Conservation (phyloP, 192 early-diverging fungal genomes). For the Rhizophagus clarus region DNA sequence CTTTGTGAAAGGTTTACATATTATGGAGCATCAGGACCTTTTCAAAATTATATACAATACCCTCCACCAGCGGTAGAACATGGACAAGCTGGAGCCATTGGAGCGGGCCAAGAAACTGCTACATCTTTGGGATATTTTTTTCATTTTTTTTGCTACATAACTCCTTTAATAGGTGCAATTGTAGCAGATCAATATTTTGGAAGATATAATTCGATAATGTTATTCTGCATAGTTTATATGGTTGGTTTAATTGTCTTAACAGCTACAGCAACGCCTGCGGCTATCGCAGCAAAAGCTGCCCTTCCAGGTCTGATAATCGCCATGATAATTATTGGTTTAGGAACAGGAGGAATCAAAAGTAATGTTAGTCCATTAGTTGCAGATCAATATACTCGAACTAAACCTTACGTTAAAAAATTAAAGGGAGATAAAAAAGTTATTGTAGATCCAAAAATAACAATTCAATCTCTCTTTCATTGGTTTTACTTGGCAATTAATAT, state of each 20-base stretch:
- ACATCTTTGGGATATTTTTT: conserved; percentile 61
- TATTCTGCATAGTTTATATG: conserved; percentile 69
- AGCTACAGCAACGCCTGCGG: conserved; percentile 58
- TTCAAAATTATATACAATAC: conserved; percentile 60
- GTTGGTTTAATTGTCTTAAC: conserved; percentile 65
- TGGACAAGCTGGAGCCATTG: conserved; percentile 53
- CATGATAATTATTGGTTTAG: conserved; percentile 75
- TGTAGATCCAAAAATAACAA: conserved; percentile 67
- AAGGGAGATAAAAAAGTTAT: conserved; percentile 62
- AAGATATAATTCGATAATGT: conserved; percentile 72
- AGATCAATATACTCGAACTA: conserved; percentile 63
- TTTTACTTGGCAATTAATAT: conserved; percentile 82
- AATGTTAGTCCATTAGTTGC: conserved; percentile 79
- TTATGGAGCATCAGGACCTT: conserved; percentile 60
- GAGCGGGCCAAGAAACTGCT: conserved; percentile 52
- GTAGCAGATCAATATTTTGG: conserved; percentile 74
- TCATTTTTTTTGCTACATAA: conserved; percentile 63
- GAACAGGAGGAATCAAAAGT: conserved; percentile 79
- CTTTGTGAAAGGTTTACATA: conserved; percentile 68
- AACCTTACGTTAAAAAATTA: conserved; percentile 61
- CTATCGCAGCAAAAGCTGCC: conserved; percentile 58
- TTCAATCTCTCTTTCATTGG: conserved; percentile 81
- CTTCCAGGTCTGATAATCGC: conserved; percentile 69
- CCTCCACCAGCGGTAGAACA: conserved; percentile 41
- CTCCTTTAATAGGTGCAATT: conserved; percentile 62